Evolutionary conservation across 352 stramenopile genomes (phyloP).

Genomic region (Phytophthora nicotianae): DNA sequence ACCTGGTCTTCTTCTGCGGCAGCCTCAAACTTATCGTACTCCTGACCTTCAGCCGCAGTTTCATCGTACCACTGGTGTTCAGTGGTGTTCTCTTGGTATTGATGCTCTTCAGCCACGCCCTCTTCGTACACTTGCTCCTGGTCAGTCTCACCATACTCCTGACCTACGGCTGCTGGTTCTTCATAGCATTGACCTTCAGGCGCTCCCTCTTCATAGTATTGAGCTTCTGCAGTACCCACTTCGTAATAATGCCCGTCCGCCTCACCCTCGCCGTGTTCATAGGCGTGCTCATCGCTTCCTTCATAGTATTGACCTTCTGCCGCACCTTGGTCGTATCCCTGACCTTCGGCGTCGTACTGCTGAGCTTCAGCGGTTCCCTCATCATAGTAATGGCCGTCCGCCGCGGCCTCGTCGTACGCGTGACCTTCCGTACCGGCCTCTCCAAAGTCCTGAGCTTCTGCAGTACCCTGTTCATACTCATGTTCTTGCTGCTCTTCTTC

Average conservation of each 20-base stretch:
- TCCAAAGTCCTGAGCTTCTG: slow-evolving; percentile 20
- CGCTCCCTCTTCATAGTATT: slow-evolving; percentile 8
- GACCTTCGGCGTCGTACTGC: slow-evolving; percentile 22
- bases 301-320: slow-evolving; percentile 17
- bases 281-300: background rate
- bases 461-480: slow-evolving; percentile 4
- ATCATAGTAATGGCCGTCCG: slow-evolving; percentile 20
- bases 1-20: slow-evolving; percentile 1
- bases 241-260: slow-evolving; percentile 11
- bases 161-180: slow-evolving; percentile 7
- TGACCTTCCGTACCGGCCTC: slow-evolving; percentile 12
- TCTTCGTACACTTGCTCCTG: slow-evolving; percentile 9
- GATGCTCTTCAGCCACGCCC: slow-evolving; percentile 4
- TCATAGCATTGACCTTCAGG: slow-evolving; percentile 13
- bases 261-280: slow-evolving; percentile 10
- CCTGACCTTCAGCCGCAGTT: slow-evolving; percentile 9
- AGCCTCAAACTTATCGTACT: slow-evolving; percentile 11
- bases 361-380: slow-evolving; percentile 8
- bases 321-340: slow-evolving; percentile 15
- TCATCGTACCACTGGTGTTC: slow-evolving; percentile 22
- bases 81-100: slow-evolving; percentile 3
- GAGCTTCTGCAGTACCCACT: slow-evolving; percentile 2
- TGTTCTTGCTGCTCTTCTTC: slow-evolving; percentile 23
- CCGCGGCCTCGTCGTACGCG: slow-evolving; percentile 9
- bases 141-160: background rate